A percentile compares a stretch with the other conserved stretches of the same genome.
Conservation (phyloP, 1,284 basidiomycete species). For the Phenoliferia sp. region DNA sequence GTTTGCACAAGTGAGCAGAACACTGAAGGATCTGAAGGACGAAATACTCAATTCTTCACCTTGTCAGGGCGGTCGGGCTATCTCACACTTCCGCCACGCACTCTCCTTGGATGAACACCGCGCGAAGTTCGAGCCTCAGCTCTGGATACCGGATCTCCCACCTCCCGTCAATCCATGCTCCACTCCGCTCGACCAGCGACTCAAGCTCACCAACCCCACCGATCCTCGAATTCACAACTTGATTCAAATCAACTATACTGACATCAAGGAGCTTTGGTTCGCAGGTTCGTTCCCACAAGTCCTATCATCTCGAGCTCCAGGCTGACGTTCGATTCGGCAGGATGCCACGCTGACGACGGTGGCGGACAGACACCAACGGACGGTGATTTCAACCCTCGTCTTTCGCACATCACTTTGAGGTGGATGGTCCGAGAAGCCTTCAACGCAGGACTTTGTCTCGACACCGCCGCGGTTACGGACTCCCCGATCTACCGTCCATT, state of each 20-base stretch:
- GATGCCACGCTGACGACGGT: constrained; percentile 15
- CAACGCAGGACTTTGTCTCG: constrained; percentile 14
- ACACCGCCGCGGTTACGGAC: neutral
- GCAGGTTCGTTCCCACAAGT: neutral
- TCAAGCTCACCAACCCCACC: neutral
- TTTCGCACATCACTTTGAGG: constrained; percentile 16
- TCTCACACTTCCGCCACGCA: constrained; percentile 61
- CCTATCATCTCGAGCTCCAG: neutral
- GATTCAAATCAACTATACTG: neutral
- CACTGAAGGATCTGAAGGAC: constrained; percentile 38
- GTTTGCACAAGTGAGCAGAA: constrained; percentile 59
- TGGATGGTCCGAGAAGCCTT: constrained; percentile 25
- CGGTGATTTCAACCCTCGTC: constrained; percentile 1
- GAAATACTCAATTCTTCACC: neutral
- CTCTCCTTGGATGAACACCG: constrained; percentile 62
- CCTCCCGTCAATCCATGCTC: neutral
- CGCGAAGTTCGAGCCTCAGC: constrained; percentile 56
- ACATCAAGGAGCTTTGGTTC: constrained; percentile 19
- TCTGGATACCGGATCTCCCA: constrained; percentile 37
- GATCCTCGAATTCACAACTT: neutral
- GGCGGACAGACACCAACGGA: constrained; percentile 17
- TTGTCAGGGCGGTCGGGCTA: constrained; percentile 19
- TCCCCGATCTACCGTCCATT: constrained; percentile 12
- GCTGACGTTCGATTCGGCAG: neutral
- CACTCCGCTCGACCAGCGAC: neutral